phyloP scores from a whole-genome alignment of 805 yeast genomes.

The Groenewaldozyma salmanticensis region DNA sequence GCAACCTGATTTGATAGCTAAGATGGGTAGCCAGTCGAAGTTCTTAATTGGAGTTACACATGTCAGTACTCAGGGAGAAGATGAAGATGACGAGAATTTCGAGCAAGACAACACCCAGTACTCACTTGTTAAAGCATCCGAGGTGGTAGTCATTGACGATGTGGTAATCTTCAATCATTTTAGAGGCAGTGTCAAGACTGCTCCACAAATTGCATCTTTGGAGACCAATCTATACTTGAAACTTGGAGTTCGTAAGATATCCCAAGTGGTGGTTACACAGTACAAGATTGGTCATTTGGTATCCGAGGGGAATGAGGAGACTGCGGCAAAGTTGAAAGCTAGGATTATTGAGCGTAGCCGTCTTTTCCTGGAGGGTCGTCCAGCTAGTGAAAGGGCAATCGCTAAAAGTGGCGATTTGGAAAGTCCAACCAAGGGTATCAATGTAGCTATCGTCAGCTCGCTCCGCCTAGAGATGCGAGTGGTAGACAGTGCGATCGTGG shows the following conservation, averaged over 20 bases:
- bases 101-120: constrained; percentile 14
- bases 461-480: background rate
- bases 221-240: constrained; percentile 22
- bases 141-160: constrained; percentile 29
- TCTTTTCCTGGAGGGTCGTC: constrained; percentile 24
- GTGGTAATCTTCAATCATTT: constrained; percentile 28
- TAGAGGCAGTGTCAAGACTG: constrained; percentile 22
- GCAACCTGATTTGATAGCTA: constrained; percentile 19
- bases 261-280: constrained; percentile 20
- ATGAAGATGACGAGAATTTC: constrained; percentile 5
- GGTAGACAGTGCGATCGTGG: background rate
- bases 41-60: constrained; percentile 27
- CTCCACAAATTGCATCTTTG: constrained; percentile 26
- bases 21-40: constrained; percentile 15
- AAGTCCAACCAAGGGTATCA: too few relatives aligned
- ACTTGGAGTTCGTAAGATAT: constrained; percentile 25
- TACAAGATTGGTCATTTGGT: constrained; percentile 20
- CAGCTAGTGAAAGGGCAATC: background rate
- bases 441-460: background rate
- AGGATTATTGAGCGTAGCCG: constrained; percentile 25
- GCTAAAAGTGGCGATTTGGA: background rate
- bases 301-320: constrained; percentile 3
- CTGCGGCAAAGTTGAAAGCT: constrained; percentile 10
- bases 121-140: constrained; percentile 19
- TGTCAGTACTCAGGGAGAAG: constrained; percentile 11